Base-by-base conservation (phyloP, 1,284 basidiomycete species). In the Rhodotorula sp. region DNA sequence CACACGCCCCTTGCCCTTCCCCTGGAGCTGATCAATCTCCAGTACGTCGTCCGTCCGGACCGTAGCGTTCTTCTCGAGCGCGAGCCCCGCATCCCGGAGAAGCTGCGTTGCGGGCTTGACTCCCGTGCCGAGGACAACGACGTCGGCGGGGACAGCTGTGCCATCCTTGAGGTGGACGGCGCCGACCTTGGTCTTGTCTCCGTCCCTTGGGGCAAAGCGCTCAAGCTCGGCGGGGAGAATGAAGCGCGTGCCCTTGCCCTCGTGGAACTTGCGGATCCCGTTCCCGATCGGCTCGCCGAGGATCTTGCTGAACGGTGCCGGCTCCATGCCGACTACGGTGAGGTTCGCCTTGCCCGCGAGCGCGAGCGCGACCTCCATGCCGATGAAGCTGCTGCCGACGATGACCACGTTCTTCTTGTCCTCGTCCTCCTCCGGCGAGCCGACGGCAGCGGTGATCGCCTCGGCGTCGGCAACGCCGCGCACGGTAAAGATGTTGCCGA, bases 311-410 rank as follows among this genome's bases (percentile, higher is more conserved):
- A 97, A 94, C 0, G 94, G 94, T 67, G 87, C 86, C 69, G 89
- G 86, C 77, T 92, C 91, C 88, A 90, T 90, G 0, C 94, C 93
- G 65, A 97, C 87, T 64, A 96, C 89, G 10, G 71, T 68, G 17
- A 79, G 75, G 63, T 81, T 81, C 12, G 81, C 82, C 89, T 90
- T 89, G 79, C 89, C 90, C 9, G 88, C 80, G 1, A 92, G 83
- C 1, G 92, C 91, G 25, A 85, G 86, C 9, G 92, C 92, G 19
- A 93, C 84, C 81, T 98, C 94, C 90, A 97, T 92, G 65, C 91
- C 90, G 79, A 98, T 98, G 83, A 97, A 97, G 29, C 90, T 92
- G 46, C 89, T 91, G 2, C 94, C 94, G 74, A 97, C 90, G 46
- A 97, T 87, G 46, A 94, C 91, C 60, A 92, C 62, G 66, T 88